Conservation (phyloP, 2,329 filamentous ascomycete species). For the Stachybotrys echinatus region DNA sequence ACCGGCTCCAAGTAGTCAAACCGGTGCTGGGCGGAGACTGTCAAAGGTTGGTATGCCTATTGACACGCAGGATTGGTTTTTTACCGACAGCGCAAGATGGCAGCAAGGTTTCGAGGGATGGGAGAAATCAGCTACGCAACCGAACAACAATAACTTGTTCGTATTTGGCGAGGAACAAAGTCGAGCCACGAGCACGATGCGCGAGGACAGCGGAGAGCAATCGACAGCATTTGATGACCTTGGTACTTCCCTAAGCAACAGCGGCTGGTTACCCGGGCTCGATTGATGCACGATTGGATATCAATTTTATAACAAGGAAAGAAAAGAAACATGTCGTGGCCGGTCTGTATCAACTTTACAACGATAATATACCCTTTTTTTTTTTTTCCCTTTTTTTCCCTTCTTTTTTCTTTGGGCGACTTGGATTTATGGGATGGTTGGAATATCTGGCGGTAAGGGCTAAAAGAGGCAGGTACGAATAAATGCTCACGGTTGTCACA, state of each 20-base stretch:
- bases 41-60: constrained; percentile 25
- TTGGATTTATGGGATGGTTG: background rate
- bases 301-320: too few relatives aligned
- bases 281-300: constrained; percentile 20
- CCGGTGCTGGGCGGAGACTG: constrained; percentile 12
- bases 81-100: constrained; percentile 53
- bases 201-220: constrained; percentile 14
- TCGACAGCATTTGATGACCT: constrained; percentile 24
- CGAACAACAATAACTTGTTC: constrained; percentile 20
- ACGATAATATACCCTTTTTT: constrained; percentile 6
- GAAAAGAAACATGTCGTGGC: too few relatives aligned
- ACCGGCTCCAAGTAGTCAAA: constrained; percentile 7
- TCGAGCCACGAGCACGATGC: constrained; percentile 9
- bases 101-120: constrained; percentile 53
- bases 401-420: too few relatives aligned
- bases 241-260: constrained; percentile 21
- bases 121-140: constrained; percentile 29
- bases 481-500: background rate
- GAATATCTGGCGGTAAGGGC: background rate
- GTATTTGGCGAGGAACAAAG: constrained; percentile 19
- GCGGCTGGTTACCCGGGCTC: constrained; percentile 28
- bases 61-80: constrained; percentile 52
- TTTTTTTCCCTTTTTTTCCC: too few relatives aligned
- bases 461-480: background rate
- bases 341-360: constrained; percentile 7